Evolutionary conservation across 495 filamentous ascomycete species (phyloP).

Genomic region (Lasiosphaeris hirsuta): DNA sequence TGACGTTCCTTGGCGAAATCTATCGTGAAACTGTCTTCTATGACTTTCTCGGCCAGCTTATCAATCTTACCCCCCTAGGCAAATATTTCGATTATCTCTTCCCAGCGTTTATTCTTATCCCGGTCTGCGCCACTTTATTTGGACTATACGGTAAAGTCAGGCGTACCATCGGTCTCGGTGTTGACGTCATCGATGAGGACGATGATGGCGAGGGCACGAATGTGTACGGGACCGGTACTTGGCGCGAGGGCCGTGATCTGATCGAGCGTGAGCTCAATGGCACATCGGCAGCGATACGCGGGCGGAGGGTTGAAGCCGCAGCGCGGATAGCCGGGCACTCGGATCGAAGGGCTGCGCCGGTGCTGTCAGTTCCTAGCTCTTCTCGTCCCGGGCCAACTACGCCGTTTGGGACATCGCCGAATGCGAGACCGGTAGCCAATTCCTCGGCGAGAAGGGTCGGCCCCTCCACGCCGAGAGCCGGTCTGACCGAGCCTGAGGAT

Average conservation of each 20-base stretch:
- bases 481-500: constrained; percentile 58
- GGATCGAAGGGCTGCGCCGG: constrained; percentile 30
- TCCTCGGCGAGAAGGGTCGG: constrained; percentile 31
- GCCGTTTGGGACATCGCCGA: constrained; percentile 42
- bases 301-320: constrained; percentile 32
- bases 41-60: constrained; percentile 74
- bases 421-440: constrained; percentile 31
- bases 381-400: constrained; percentile 28
- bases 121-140: constrained; percentile 78
- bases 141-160: constrained; percentile 82
- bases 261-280: constrained; percentile 86
- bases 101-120: constrained; percentile 79
- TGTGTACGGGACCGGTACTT: constrained; percentile 73
- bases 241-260: constrained; percentile 90
- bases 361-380: constrained; percentile 36
- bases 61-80: constrained; percentile 81
- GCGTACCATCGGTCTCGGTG: constrained; percentile 71
- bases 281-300: constrained; percentile 36
- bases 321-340: constrained; percentile 24
- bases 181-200: constrained; percentile 72
- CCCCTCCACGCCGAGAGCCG: constrained; percentile 17
- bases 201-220: constrained; percentile 60
- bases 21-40: constrained; percentile 78
- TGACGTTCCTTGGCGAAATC: constrained; percentile 75
- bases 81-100: constrained; percentile 84